Conservation (phyloP, 1,139 yeast species). For the Lodderomyces beijingensis region DNA sequence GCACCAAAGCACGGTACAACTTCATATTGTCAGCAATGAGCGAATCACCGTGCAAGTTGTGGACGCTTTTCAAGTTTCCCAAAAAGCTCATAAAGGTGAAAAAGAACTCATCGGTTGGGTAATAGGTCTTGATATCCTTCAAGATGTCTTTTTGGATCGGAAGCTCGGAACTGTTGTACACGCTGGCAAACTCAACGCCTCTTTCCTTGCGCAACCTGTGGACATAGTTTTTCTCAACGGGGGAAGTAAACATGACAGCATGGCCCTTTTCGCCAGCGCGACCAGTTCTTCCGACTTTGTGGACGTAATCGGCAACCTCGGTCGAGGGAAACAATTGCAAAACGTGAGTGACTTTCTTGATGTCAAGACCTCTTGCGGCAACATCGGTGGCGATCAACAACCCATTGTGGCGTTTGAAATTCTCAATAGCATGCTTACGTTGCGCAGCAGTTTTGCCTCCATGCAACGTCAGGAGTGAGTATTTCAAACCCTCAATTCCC, state of each 20-base stretch:
- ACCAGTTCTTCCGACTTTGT: constrained; percentile 95
- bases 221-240: constrained; percentile 46
- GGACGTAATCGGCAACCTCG: constrained; percentile 76
- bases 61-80: constrained; percentile 23
- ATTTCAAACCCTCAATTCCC: constrained; percentile 2
- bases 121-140: constrained; percentile 9
- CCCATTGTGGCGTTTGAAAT: constrained; percentile 51
- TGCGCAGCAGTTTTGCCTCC: constrained; percentile 48
- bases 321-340: constrained; percentile 74
- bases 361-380: constrained; percentile 95
- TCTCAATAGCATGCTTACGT: constrained; percentile 24
- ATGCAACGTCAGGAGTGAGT: too few relatives aligned
- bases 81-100: constrained; percentile 33
- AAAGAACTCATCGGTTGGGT: constrained; percentile 15
- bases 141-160: too few relatives aligned
- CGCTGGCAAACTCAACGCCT: constrained; percentile 46
- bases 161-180: constrained; percentile 4
- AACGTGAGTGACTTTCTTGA: constrained; percentile 80
- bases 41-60: constrained; percentile 18
- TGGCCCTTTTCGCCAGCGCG: constrained; percentile 83
- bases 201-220: constrained; percentile 38
- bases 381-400: constrained; percentile 84
- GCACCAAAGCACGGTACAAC: constrained; percentile 12
- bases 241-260: constrained; percentile 50
- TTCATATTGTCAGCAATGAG: constrained; percentile 10